Conservation (phyloP, 169 alveolate genomes). For the Cryptosporidium parvum region DNA sequence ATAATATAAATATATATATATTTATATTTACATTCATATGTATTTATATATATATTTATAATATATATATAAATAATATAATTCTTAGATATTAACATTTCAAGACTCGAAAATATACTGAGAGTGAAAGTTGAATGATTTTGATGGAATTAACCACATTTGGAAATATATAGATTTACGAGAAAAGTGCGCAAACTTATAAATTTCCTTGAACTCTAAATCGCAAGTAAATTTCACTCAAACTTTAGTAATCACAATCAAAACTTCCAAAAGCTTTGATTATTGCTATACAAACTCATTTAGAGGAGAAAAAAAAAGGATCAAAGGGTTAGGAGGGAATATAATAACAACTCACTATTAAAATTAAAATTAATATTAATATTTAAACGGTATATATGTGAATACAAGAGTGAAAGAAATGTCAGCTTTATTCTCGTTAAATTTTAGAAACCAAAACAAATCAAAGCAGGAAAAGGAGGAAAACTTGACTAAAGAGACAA, state of each 20-base stretch:
- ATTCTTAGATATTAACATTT: background rate
- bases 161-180: conserved; percentile 4
- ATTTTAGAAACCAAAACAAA: conserved; percentile 48
- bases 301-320: no score
- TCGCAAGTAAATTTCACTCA: background rate
- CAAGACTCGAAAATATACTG: conserved; percentile 53
- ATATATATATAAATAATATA: background rate
- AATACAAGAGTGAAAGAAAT: background rate
- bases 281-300: background rate
- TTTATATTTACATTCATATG: background rate
- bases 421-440: conserved; percentile 35
- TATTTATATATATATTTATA: background rate
- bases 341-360: background rate
- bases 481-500: background rate
- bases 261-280: background rate
- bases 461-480: conserved; percentile 27
- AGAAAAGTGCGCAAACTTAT: background rate
- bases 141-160: background rate
- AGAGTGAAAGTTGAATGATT: background rate
- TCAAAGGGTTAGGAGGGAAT: background rate
- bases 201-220: background rate
- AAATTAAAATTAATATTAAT: background rate
- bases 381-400: background rate
- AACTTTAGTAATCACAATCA: no score
- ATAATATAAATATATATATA: background rate